Conservation (phyloP, 345 rosid genomes). For the Gossypium sturtianum region DNA sequence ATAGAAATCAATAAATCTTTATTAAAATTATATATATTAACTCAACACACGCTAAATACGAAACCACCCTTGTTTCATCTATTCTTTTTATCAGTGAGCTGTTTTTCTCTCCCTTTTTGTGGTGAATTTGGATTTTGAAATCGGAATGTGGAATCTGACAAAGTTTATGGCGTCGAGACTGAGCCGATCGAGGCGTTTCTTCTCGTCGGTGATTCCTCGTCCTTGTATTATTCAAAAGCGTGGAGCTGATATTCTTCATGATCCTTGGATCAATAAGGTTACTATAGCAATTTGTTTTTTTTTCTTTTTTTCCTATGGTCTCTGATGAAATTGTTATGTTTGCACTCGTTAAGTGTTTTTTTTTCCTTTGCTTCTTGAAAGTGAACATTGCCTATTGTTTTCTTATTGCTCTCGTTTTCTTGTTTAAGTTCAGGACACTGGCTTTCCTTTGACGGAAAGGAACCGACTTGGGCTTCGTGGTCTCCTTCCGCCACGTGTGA, state of each 20-base stretch:
- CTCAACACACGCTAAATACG: neutral
- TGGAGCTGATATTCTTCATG: constrained; percentile 96
- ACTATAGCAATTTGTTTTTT: neutral
- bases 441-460: constrained; percentile 90
- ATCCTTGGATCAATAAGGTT: constrained; percentile 99
- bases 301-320: neutral
- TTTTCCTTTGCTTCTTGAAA: neutral
- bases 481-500: constrained; percentile 92
- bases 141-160: constrained; percentile 60
- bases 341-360: neutral
- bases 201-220: constrained; percentile 78
- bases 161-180: constrained; percentile 38
- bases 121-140: constrained; percentile 30
- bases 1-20: neutral
- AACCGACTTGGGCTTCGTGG: constrained; percentile 93
- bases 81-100: neutral
- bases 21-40: neutral
- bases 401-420: neutral
- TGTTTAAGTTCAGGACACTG: constrained; percentile 70
- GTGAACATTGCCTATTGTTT: neutral
- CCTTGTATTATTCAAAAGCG: constrained; percentile 95
- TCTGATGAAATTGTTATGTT: neutral
- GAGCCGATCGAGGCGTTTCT: constrained; percentile 50
- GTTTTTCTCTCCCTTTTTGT: neutral
- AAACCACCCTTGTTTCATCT: neutral